These are phyloP conservation scores for Candida insectorum DNA, from an alignment of 805 yeast genomes.

Conservation along the genomic window DNA sequence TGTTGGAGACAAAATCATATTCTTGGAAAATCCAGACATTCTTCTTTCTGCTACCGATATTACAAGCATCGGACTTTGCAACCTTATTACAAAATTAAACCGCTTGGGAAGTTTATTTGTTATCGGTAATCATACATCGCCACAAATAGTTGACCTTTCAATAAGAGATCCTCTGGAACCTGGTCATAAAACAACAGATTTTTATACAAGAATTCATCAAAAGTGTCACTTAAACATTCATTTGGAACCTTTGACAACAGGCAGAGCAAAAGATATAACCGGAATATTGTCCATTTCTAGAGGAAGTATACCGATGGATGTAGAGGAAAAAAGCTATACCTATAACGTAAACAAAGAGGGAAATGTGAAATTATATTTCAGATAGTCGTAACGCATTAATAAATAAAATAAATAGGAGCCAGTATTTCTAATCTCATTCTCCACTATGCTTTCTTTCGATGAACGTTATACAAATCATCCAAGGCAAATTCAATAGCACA, in stretches of 20 bases:
- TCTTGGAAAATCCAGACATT: slow-evolving; percentile 48
- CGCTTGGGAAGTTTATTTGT: slow-evolving; percentile 33
- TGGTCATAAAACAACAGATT: slow-evolving; percentile 43
- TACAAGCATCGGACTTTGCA: slow-evolving; percentile 30
- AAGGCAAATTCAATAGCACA: slow-evolving; percentile 87
- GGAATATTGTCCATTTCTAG: slow-evolving; percentile 61
- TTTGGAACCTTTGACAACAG: slow-evolving; percentile 69
- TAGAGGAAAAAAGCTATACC: slow-evolving; percentile 58
- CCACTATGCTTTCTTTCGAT: slow-evolving; percentile 23
- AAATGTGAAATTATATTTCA: slow-evolving; percentile 40
- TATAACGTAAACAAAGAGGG: slow-evolving; percentile 58
- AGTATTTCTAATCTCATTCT: too few relatives aligned
- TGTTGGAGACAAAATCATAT: slow-evolving; percentile 19
- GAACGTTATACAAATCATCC: slow-evolving; percentile 63
- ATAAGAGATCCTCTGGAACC: slow-evolving; percentile 19
- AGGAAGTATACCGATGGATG: slow-evolving; percentile 46
- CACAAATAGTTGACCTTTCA: slow-evolving; percentile 29
- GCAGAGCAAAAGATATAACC: slow-evolving; percentile 78
- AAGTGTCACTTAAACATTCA: slow-evolving; percentile 51
- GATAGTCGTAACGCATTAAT: slow-evolving; percentile 22
- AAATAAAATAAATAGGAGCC: slow-evolving; percentile 34
- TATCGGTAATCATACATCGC: slow-evolving; percentile 33
- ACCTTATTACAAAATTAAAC: slow-evolving; percentile 31
- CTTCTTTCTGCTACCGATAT: slow-evolving; percentile 41
- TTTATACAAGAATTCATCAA: slow-evolving; percentile 46